phyloP scores from a whole-genome alignment of 1,139 yeast genomes.

The Yamadazyma atmosphaerica region DNA sequence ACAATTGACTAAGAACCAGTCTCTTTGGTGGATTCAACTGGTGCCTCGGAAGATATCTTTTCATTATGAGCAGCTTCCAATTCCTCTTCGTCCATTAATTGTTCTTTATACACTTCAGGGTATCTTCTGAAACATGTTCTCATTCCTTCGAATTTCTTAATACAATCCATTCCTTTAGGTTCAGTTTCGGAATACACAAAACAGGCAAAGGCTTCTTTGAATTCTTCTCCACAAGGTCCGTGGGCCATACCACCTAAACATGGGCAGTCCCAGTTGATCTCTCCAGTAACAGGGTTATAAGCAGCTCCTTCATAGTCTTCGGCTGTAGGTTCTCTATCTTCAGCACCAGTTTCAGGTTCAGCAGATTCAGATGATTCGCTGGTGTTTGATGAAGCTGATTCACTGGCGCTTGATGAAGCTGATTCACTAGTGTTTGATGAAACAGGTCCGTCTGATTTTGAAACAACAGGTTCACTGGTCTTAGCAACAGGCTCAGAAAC shows the following conservation, averaged over 20 bases:
- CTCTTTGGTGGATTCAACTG: not conserved
- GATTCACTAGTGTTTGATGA: too few relatives aligned
- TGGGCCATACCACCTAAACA: slow-evolving; percentile 99
- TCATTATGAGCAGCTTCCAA: slow-evolving; percentile 38
- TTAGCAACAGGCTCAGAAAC: too few relatives aligned
- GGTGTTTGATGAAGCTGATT: too few relatives aligned
- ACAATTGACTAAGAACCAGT: not conserved
- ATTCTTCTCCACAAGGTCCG: slow-evolving; percentile 98
- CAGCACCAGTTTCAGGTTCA: not conserved
- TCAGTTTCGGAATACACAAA: slow-evolving; percentile 93
- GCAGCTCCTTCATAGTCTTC: slow-evolving; percentile 56
- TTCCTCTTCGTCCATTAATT: slow-evolving; percentile 74
- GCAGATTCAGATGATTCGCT: not conserved
- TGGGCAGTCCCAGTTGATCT: slow-evolving; percentile 99
- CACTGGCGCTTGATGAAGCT: too few relatives aligned
- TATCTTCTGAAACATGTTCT: slow-evolving; percentile 91
- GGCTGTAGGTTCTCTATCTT: slow-evolving; percentile 12
- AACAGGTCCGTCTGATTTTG: too few relatives aligned
- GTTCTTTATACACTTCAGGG: slow-evolving; percentile 95
- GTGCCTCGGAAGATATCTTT: not conserved
- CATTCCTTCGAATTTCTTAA: slow-evolving; percentile 89
- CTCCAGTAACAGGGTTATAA: slow-evolving; percentile 96
- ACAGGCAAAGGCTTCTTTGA: slow-evolving; percentile 94
- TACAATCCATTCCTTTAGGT: slow-evolving; percentile 97
- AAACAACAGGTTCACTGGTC: too few relatives aligned